Conservation (phyloP, 2,329 filamentous ascomycete genomes). For the Tolypocladium guangdongense region DNA sequence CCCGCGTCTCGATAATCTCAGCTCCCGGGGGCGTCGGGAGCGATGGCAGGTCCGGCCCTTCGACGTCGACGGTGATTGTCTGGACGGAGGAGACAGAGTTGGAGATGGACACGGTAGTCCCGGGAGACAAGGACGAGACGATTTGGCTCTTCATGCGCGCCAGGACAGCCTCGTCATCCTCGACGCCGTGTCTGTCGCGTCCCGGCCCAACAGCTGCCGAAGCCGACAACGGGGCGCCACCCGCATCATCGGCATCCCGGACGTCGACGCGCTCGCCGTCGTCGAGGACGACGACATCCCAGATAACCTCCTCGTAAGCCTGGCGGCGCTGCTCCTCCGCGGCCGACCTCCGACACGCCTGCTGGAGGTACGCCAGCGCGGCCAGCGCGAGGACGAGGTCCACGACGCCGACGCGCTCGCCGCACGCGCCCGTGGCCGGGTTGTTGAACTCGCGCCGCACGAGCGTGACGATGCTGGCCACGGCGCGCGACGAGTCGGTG, state of each 20-base stretch:
- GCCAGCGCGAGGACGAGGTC: constrained; percentile 52
- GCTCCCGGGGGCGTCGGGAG: constrained; percentile 46
- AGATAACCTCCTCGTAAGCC: constrained; percentile 45
- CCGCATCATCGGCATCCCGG: constrained; percentile 18
- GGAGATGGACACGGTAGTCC: constrained; percentile 48
- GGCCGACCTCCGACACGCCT: constrained; percentile 39
- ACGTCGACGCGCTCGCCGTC: constrained; percentile 48
- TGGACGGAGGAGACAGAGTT: constrained; percentile 50
- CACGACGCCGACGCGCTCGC: constrained; percentile 47
- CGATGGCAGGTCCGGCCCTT: constrained; percentile 37
- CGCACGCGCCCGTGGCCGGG: constrained; percentile 45
- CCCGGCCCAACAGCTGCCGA: neutral
- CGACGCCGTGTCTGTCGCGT: neutral
- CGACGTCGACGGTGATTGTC: constrained; percentile 53
- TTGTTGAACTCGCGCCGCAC: constrained; percentile 55
- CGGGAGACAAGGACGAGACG: constrained; percentile 39
- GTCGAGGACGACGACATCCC: constrained; percentile 55
- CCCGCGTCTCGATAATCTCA: constrained; percentile 43
- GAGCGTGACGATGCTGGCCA: constrained; percentile 54
- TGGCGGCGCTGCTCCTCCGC: constrained; percentile 37
- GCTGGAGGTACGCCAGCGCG: constrained; percentile 51
- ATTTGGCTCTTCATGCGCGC: constrained; percentile 41
- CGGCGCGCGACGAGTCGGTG: constrained; percentile 58
- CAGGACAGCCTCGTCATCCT: constrained; percentile 31
- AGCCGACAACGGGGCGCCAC: neutral